Evolutionary conservation across 2,329 filamentous ascomycete genomes (phyloP), one percentile per base, ranked within the genome.

Genomic region (Talaromyces sp.): DNA sequence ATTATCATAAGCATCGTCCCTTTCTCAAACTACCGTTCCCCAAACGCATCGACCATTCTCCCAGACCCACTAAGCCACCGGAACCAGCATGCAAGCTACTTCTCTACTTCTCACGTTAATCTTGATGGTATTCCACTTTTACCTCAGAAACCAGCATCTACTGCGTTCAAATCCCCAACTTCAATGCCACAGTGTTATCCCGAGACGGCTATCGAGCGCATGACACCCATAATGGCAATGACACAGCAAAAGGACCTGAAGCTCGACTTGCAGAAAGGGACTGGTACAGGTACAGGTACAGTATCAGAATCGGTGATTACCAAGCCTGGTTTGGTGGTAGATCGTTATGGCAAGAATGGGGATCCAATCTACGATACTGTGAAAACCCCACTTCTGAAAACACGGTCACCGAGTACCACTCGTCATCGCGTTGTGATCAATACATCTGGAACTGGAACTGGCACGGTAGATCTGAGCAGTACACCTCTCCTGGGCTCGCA

Each of bases 1-100:
- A 42, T 65, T 20, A 48, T 70, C 19, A 11, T 65, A 6, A 44
- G 51, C 0, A 57, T 64, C 20, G 48, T 62, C 7, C 61, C 61
- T 16, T 54, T 54, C 7, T 49, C 59, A 13, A 42, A 51, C 17
- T 57, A 54, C 41, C 57, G 44, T n/a, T 58, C 60, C 2, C 53
- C 55, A 3, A 52, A 50, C 13, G 43, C 35, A 37, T 54, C 59
- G 24, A 51, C 47, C n/a, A n/a, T 33, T 1, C n/a, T 49, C 3
- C 32, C 42, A 24, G 20, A 55, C 8, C 14, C 37, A 9, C 1
- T 51, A 8, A 32, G 22, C 32, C 47, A 29, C 11, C 16, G 22
- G 11, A 5, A 22, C 33, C 35, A 39, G 5, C 10, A 14, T 14
- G 16, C 22, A 6, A 10, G 36, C 16, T 36, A 46, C 13, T 6